Base-by-base conservation (phyloP, 1,139 yeast species). In the Torulaspora globosa region DNA sequence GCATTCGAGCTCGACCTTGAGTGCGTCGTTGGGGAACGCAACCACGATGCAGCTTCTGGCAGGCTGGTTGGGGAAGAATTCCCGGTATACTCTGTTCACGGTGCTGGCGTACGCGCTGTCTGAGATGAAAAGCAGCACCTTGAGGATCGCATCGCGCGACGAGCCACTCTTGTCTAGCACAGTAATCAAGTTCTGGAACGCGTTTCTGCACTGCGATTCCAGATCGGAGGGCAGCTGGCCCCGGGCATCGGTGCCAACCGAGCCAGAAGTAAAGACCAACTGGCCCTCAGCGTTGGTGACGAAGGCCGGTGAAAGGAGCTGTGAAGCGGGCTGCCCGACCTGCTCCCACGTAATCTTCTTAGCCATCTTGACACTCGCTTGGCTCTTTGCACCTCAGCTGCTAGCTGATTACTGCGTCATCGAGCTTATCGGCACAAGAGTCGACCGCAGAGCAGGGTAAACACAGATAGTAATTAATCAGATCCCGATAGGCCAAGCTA, bases 391-490 rank as follows among this genome's bases (percentile, higher is more conserved):
- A n/a, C n/a, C n/a, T 18, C 3, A 21, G 23, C 23, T 21, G 3
- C 19, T 10, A 16, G 11, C 34, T 30, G 19, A 3, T 5, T 11
- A 3, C 11, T 31, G 23, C 34, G 8, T 31, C n/a, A n/a, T n/a
- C n/a, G n/a, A n/a, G n/a, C n/a, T n/a, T n/a, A n/a, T n/a, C n/a
- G n/a, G n/a, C n/a, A n/a, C 8, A 15, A 31, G 9, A 31, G 34
- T 18, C 23, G 23, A 3, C 34, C 12, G 5, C 19, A 2, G 16
- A 16, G 15, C 34, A 31, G 34, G 34, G 34, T 31, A 31, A 31
- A 16, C 23, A 5, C 12, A 16, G 75, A 54, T 78, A 81, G 63
- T 81, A 86, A 39, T 75, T 76, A 3, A 84, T 78, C 56, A 86
- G 66, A 32, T 81, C 80, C 47, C 78, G 74, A 57, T 83, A 84